Conservation (phyloP, 192 early-diverging fungal genomes). For the Polychytrium aggregatum region DNA sequence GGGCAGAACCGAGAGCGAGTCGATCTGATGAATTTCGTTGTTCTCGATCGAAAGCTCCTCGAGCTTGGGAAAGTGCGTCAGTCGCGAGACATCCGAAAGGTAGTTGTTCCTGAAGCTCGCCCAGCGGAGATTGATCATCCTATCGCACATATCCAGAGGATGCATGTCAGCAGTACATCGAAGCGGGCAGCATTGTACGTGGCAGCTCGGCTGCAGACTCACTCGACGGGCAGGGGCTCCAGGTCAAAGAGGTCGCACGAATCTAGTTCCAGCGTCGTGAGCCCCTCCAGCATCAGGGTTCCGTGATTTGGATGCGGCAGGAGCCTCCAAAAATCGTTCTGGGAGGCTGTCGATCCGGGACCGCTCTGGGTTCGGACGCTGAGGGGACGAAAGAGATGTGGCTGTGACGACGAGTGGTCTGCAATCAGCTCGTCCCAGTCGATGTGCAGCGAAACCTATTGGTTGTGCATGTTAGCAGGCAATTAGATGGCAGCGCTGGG, state of each 20-base stretch:
- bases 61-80: conserved; percentile 23
- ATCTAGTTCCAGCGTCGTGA: conserved; percentile 45
- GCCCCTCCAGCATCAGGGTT: neutral
- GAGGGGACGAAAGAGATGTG: conserved; percentile 39
- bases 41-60: conserved; percentile 44
- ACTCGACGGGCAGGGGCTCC: conserved; percentile 26
- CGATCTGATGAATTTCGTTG: conserved; percentile 40
- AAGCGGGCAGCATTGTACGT: neutral
- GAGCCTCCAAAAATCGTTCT: conserved; percentile 33
- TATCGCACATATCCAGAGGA: conserved; percentile 12
- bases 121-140: conserved; percentile 35
- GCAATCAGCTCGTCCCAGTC: conserved; percentile 4
- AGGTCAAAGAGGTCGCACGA: conserved; percentile 33
- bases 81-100: conserved; percentile 28
- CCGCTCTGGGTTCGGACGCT: conserved; percentile 36
- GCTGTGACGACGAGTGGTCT: conserved; percentile 32
- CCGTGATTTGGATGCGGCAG: conserved; percentile 9
- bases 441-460: no score
- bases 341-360: conserved; percentile 30
- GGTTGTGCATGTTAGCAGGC: no score
- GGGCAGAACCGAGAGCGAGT: conserved; percentile 24
- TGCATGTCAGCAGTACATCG: conserved; percentile 1
- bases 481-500: no score
- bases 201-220: conserved; percentile 7
- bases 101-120: conserved; percentile 46